Base-by-base conservation (phyloP, 371 early-diverging fungal species). In the Actinomortierella wolfii region DNA sequence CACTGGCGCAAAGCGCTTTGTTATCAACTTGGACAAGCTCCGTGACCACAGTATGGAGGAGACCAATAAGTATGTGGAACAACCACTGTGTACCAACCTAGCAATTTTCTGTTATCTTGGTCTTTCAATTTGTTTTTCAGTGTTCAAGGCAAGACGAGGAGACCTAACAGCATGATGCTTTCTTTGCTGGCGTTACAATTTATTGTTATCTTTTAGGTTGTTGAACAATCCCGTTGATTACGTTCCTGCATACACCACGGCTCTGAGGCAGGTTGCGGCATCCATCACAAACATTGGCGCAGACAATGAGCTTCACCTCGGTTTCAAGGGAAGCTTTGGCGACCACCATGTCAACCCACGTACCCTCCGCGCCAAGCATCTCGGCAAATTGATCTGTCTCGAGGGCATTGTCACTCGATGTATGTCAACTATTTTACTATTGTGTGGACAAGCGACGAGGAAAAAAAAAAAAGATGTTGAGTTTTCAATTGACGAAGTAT, bases 321-420 rank as follows among this genome's bases (percentile, higher is more conserved):
- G 99, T 24, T 86, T 99, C 59, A 85, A 89, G 44, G 99, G 99
- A 8, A 89, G 94, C 39, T 97, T 99, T 80, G 99, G 98, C 42
- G 92, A 90, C 34, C 81, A 95, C 62, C 86, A 90, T 47, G 81
- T 98, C 55, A 93, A 90, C 57, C 99, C 99, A 14, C 86, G 99
- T 54, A 90, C 91, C n/a, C 66, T 99, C 48, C 86, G 84, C 26
- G 90, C 99, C 8, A 76, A 74, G 53, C 90, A 86, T 56, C 71
- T 99, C 21, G 95, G 97, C 25, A 92, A 91, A 73, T 81, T 99
- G 58, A 89, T 99, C 29, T 96, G 94, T 66, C 74, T 99, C 39
- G 99, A 99, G 79, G 99, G 99, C 50, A 99, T 99, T 65, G 98
- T 99, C 25, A 99, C 99, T 3, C 89, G 93, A 60, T 97, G 97